These are phyloP conservation scores for Penicillium crystallinum DNA, from an alignment of 495 filamentous ascomycete genomes.

Conservation along the genomic window DNA sequence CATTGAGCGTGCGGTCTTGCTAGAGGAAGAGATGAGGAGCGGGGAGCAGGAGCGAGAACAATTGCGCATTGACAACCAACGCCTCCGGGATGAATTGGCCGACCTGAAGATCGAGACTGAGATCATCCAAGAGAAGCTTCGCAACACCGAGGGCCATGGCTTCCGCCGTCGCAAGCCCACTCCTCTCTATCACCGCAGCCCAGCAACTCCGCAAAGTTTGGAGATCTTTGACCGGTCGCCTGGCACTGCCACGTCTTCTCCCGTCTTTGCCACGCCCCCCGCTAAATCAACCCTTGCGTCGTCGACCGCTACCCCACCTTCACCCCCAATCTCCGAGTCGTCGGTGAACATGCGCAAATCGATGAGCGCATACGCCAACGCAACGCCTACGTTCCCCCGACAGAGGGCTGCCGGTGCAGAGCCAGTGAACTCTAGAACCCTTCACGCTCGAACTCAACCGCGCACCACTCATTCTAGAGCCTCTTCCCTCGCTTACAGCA, in stretches of 20 bases:
- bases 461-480: slow-evolving; percentile 45
- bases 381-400: slow-evolving; percentile 37
- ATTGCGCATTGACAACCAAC: slow-evolving; percentile 81
- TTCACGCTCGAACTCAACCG: slow-evolving; percentile 40
- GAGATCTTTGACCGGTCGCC: slow-evolving; percentile 53
- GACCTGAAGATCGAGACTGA: slow-evolving; percentile 93
- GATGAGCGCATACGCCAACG: slow-evolving; percentile 28
- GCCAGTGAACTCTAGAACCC: slow-evolving; percentile 30
- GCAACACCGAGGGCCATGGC: slow-evolving; percentile 54
- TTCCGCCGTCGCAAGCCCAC: slow-evolving; percentile 50
- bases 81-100: slow-evolving; percentile 81
- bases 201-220: slow-evolving; percentile 47
- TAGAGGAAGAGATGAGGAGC: slow-evolving; percentile 87
- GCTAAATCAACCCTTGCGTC: slow-evolving; percentile 67
- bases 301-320: slow-evolving; percentile 67
- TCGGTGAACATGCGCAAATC: slow-evolving; percentile 43
- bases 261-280: slow-evolving; percentile 66
- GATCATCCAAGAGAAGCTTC: slow-evolving; percentile 87
- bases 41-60: slow-evolving; percentile 87
- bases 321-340: slow-evolving; percentile 53
- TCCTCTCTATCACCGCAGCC: slow-evolving; percentile 41
- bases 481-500: slow-evolving; percentile 47
- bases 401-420: slow-evolving; percentile 35
- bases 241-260: slow-evolving; percentile 62
- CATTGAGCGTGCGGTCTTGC: slow-evolving; percentile 84